These are phyloP conservation scores for Silybum marianum DNA, from an alignment of 129 eudicot species.

Conservation along the genomic window DNA sequence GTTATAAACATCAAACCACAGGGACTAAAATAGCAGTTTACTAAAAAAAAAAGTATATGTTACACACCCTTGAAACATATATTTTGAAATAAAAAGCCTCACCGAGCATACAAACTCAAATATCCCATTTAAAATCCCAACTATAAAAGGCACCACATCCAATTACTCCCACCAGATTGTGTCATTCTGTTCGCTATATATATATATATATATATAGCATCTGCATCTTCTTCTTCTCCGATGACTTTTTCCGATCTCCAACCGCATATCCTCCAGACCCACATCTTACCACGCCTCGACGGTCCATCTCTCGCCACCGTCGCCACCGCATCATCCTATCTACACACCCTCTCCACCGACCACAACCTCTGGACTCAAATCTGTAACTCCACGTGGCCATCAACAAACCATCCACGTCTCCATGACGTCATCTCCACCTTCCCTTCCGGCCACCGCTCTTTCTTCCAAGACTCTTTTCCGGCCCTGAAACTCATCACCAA, in stretches of 20 bases:
- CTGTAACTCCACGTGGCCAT: constrained; percentile 22
- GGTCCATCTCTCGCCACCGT: constrained; percentile 21
- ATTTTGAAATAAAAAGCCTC: too few species aligned
- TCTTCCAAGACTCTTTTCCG: constrained; percentile 32
- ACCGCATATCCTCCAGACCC: constrained; percentile 21
- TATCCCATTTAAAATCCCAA: too few species aligned
- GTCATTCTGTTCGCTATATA: too few species aligned
- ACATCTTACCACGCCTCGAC: constrained; percentile 32
- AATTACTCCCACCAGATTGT: too few species aligned
- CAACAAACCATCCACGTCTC: constrained; percentile 18
- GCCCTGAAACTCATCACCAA: neutral
- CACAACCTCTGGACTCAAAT: constrained; percentile 19
- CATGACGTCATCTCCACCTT: constrained; percentile 21
- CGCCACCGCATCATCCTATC: constrained; percentile 16
- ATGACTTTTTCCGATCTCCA: constrained; percentile 8
- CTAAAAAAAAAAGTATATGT: too few species aligned
- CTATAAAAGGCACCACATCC: too few species aligned
- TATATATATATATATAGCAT: too few species aligned
- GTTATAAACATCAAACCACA: too few species aligned
- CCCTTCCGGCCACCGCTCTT: constrained; percentile 32
- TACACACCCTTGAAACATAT: too few species aligned
- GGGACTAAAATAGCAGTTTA: too few species aligned
- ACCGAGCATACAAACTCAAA: too few species aligned
- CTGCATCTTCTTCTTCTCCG: too few species aligned
- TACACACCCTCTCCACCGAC: constrained; percentile 20